Evolutionary conservation across 2,329 filamentous ascomycete species (phyloP).

Genomic region (Botrytis cinerea): DNA sequence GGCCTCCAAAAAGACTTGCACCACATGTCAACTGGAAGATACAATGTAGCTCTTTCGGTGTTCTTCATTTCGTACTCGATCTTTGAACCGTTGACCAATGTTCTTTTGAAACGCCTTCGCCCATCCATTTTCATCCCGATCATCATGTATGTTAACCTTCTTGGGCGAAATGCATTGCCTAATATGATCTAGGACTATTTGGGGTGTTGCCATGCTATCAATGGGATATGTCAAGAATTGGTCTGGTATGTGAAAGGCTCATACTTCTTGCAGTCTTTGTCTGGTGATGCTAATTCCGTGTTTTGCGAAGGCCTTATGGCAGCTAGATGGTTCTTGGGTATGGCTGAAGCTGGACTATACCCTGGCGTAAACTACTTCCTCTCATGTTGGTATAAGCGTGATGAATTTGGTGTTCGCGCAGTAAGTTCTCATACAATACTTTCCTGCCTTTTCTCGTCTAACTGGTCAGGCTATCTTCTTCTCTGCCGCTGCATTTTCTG

Average conservation of each 20-base stretch:
- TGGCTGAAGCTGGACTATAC: constrained; percentile 74
- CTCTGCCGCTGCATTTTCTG: constrained; percentile 54
- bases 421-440: constrained; percentile 41
- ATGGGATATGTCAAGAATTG: constrained; percentile 41
- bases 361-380: constrained; percentile 82
- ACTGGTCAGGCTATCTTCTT: constrained; percentile 58
- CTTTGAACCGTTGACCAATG: constrained; percentile 74
- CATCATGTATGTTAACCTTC: constrained; percentile 65
- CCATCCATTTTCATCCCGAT: constrained; percentile 79
- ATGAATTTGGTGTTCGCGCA: constrained; percentile 57
- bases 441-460: constrained; percentile 55
- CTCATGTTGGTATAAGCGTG: constrained; percentile 73
- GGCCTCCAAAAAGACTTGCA: constrained; percentile 60
- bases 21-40: constrained; percentile 62
- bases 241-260: constrained; percentile 25
- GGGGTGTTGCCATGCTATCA: constrained; percentile 69
- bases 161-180: neutral
- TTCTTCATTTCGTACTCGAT: constrained; percentile 86
- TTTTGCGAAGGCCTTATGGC: constrained; percentile 33
- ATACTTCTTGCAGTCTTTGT: neutral
- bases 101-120: constrained; percentile 69
- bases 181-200: constrained; percentile 50
- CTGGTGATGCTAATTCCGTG: neutral
- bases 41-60: constrained; percentile 75
- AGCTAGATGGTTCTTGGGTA: constrained; percentile 61